Conservation (phyloP, 2,329 filamentous ascomycete genomes). For the Colletotrichum magnum region DNA sequence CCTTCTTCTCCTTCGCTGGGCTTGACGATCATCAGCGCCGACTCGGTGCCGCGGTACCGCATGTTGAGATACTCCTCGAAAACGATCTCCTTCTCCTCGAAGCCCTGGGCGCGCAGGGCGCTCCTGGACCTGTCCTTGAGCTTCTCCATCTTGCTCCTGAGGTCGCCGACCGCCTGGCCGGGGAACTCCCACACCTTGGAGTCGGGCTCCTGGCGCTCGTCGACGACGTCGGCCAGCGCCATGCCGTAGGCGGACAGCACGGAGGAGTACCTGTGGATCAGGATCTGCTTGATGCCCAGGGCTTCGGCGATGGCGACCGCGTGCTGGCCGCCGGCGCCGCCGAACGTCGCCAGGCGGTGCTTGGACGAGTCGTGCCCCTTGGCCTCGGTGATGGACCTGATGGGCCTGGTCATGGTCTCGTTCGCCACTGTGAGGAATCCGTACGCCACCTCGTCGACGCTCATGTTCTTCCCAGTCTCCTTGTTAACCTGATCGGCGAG, state of each 20-base stretch:
- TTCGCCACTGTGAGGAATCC: constrained; percentile 93
- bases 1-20: constrained; percentile 74
- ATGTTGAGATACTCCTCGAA: constrained; percentile 97
- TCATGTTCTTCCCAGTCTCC: constrained; percentile 80
- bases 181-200: constrained; percentile 73
- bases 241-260: constrained; percentile 93
- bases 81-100: constrained; percentile 78
- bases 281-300: constrained; percentile 86
- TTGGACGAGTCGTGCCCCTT: constrained; percentile 93
- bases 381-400: constrained; percentile 90
- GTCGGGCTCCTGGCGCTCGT: constrained; percentile 87
- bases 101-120: constrained; percentile 83
- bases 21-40: constrained; percentile 89
- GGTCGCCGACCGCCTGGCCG: constrained; percentile 69
- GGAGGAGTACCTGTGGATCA: constrained; percentile 89
- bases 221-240: constrained; percentile 92
- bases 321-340: constrained; percentile 91
- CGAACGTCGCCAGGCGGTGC: constrained; percentile 92
- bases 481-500: constrained; percentile 83
- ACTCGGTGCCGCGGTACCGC: constrained; percentile 91
- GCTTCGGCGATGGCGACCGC: constrained; percentile 92
- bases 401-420: constrained; percentile 91
- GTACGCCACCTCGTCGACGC: constrained; percentile 86
- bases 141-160: constrained; percentile 82
- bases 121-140: constrained; percentile 81